Evolutionary conservation across 768 basidiomycete genomes (phyloP).

Genomic region (Suillus bovinus): DNA sequence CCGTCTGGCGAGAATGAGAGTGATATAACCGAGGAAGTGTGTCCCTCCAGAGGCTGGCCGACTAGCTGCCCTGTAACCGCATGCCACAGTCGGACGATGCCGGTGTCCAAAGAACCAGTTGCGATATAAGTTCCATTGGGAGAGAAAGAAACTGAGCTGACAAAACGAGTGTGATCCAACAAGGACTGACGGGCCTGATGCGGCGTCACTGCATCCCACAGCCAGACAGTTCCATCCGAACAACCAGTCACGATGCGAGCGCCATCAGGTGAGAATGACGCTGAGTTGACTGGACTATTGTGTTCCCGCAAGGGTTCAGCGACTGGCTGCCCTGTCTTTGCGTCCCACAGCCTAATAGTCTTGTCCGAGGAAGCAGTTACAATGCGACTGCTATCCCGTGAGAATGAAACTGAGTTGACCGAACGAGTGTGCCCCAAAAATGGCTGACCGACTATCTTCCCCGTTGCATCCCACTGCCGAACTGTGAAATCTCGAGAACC

Average conservation of each 20-base stretch:
- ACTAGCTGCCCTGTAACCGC: neutral
- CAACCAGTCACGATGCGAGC: slow-evolving; percentile 12
- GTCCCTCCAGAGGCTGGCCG: neutral
- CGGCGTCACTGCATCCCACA: slow-evolving; percentile 10
- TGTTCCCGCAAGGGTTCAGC: slow-evolving; percentile 5
- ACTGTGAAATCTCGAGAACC: slow-evolving; percentile 12
- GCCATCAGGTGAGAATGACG: slow-evolving; percentile 20
- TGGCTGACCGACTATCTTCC: slow-evolving; percentile 4
- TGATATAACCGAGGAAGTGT: neutral
- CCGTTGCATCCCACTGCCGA: slow-evolving; percentile 14
- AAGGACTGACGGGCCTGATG: neutral
- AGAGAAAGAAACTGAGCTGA: slow-evolving; percentile 22
- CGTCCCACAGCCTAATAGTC: neutral
- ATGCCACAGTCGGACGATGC: slow-evolving; percentile 21
- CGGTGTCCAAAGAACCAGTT: slow-evolving; percentile 18
- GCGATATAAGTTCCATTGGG: slow-evolving; percentile 19
- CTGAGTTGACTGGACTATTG: slow-evolving; percentile 1
- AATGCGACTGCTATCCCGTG: slow-evolving; percentile 14
- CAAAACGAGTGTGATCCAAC: slow-evolving; percentile 14
- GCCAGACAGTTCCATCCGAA: slow-evolving; percentile 5
- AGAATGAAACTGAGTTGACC: slow-evolving; percentile 17
- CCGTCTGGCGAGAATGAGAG: slow-evolving; percentile 12
- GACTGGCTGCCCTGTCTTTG: neutral
- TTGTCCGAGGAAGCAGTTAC: slow-evolving; percentile 10
- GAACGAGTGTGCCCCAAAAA: slow-evolving; percentile 11